These are phyloP conservation scores for Musa itinerans DNA, from an alignment of 176 grass and related monocot genomes.

Conservation along the genomic window DNA sequence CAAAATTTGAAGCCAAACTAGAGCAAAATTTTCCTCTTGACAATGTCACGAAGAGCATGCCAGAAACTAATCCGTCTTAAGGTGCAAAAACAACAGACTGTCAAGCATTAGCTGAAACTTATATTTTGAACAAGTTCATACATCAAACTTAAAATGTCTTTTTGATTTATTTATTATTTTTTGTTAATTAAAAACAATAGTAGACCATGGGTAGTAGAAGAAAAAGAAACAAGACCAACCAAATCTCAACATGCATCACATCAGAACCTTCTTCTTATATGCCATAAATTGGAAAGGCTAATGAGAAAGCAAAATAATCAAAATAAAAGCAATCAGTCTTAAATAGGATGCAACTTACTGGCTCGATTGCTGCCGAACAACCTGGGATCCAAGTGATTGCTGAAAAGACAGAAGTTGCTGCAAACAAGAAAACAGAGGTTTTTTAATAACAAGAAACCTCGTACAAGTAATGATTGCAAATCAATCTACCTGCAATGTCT, in stretches of 20 bases:
- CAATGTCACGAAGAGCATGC: not conserved
- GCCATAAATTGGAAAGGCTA: not conserved
- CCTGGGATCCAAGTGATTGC: slow-evolving; percentile 49
- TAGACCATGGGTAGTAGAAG: not conserved
- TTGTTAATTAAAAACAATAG: not conserved
- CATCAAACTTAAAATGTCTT: too few species aligned
- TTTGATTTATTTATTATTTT: not conserved
- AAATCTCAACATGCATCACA: not conserved
- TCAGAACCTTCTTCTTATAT: not conserved
- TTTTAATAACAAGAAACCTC: not conserved
- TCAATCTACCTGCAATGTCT: slow-evolving; percentile 60
- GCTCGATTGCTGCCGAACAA: slow-evolving; percentile 49
- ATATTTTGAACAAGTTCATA: too few species aligned
- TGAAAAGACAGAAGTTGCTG: slow-evolving; percentile 90
- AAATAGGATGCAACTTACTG: slow-evolving; percentile 47
- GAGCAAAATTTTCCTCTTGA: not conserved
- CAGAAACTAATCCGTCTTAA: not conserved
- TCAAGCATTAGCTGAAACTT: too few species aligned
- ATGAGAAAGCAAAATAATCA: not conserved
- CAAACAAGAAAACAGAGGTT: slow-evolving; percentile 5
- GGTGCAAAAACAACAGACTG: not conserved
- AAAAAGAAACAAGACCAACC: not conserved
- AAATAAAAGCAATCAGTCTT: not conserved
- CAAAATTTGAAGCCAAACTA: not conserved
- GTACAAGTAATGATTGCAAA: not conserved